A percentile compares a stretch with the other conserved stretches of the same genome.
phyloP scores from a whole-genome alignment of 1,284 basidiomycete genomes.

The Ustilago crameri region DNA sequence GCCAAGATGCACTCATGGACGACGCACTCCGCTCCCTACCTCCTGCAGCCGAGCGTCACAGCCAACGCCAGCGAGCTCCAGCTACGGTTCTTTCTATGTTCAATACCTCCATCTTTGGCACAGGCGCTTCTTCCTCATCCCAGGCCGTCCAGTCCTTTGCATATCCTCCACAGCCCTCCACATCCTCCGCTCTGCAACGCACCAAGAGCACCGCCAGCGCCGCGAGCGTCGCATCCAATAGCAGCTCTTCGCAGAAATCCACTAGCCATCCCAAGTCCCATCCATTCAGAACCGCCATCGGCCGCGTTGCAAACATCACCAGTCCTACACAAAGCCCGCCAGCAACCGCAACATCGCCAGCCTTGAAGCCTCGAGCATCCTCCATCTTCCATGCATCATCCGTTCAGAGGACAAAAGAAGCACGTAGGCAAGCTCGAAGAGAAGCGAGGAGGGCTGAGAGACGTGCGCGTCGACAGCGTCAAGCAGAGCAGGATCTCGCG shows the following conservation, averaged over 20 bases:
- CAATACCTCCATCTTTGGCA: conserved; percentile 22
- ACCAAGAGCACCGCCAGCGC: conserved; percentile 20
- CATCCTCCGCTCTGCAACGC: conserved; percentile 21
- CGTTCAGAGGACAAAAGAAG: conserved; percentile 39
- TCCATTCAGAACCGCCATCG: conserved; percentile 26
- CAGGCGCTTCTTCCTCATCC: conserved; percentile 1
- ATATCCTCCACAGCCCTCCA: conserved; percentile 19
- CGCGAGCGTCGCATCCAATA: conserved; percentile 8
- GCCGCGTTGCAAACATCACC: conserved; percentile 23
- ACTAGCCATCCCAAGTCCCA: conserved; percentile 16
- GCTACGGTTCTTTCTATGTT: conserved; percentile 39
- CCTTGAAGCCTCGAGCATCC: neutral
- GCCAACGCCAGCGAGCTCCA: conserved; percentile 22
- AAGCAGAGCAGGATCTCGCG: conserved; percentile 16
- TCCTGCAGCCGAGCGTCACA: conserved; percentile 31
- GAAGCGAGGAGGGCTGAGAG: conserved; percentile 22
- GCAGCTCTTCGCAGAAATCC: conserved; percentile 25
- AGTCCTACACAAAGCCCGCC: conserved; percentile 12
- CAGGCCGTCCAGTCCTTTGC: conserved; percentile 16
- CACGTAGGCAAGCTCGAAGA: conserved; percentile 30
- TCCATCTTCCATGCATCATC: conserved; percentile 28
- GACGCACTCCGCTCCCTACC: conserved; percentile 50
- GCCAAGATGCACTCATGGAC: conserved; percentile 38
- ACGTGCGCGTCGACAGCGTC: conserved; percentile 18
- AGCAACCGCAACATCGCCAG: conserved; percentile 7